Conservation (phyloP, 768 basidiomycete genomes). For the Termitomyces titanicus region DNA sequence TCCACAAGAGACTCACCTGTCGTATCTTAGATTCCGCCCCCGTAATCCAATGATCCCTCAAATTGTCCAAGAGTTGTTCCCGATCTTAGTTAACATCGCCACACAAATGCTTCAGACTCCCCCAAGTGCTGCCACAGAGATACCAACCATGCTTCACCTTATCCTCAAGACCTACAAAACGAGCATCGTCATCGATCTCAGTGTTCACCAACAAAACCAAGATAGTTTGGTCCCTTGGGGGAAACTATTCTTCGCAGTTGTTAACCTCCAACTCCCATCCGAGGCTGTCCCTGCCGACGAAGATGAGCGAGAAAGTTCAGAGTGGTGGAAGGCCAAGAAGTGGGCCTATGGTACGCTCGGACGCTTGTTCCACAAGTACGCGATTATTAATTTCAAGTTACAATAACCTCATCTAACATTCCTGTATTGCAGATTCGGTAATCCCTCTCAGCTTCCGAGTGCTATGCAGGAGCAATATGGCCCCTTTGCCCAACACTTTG, state of each 20-base stretch:
- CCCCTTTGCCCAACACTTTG: slow-evolving; percentile 74
- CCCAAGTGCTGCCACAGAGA: slow-evolving; percentile 62
- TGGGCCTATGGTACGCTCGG: slow-evolving; percentile 87
- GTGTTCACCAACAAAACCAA: slow-evolving; percentile 66
- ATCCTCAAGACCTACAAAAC: slow-evolving; percentile 87
- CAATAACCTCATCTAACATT: not conserved
- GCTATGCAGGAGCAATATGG: slow-evolving; percentile 67
- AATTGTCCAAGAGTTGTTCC: slow-evolving; percentile 65
- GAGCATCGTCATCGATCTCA: slow-evolving; percentile 72
- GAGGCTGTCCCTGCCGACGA: slow-evolving; percentile 66
- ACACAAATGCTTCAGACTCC: slow-evolving; percentile 62
- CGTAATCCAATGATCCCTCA: slow-evolving; percentile 53
- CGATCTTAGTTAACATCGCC: slow-evolving; percentile 72
- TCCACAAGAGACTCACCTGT: not conserved
- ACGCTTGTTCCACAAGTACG: slow-evolving; percentile 70
- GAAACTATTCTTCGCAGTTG: slow-evolving; percentile 71
- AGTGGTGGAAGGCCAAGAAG: slow-evolving; percentile 94
- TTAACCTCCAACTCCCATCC: slow-evolving; percentile 66
- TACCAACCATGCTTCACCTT: slow-evolving; percentile 80
- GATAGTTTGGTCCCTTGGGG: slow-evolving; percentile 88
- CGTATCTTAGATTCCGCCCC: slow-evolving; percentile 58
- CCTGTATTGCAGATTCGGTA: slow-evolving; percentile 58
- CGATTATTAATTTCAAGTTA: not conserved
- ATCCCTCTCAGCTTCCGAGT: slow-evolving; percentile 80
- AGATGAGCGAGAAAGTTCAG: slow-evolving; percentile 71